Evolutionary conservation across 1,139 yeast species (phyloP).

Genomic region (Eremothecium cymbalariae): DNA sequence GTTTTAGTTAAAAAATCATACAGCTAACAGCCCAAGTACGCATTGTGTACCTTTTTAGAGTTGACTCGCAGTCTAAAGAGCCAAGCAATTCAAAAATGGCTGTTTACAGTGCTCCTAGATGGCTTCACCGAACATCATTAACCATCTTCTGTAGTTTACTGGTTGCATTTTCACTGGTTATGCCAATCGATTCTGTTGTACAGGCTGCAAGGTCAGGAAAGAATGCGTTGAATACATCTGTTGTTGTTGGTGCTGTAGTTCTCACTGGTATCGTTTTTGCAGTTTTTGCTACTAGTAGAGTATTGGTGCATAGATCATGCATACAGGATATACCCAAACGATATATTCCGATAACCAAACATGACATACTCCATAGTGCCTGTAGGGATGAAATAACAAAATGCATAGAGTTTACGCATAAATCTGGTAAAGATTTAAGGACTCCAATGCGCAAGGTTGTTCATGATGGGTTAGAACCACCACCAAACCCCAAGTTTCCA

Average conservation of each 20-base stretch:
- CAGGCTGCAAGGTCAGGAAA: slow-evolving; percentile 52
- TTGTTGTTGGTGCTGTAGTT: slow-evolving; percentile 67
- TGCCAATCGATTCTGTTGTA: slow-evolving; percentile 68
- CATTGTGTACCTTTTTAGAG: no score
- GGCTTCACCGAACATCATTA: slow-evolving; percentile 39
- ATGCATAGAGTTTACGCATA: slow-evolving; percentile 31
- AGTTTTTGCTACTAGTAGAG: slow-evolving; percentile 42
- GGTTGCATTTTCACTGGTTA: slow-evolving; percentile 52
- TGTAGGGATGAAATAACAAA: slow-evolving; percentile 38
- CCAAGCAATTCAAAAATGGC: no score
- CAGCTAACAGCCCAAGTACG: no score
- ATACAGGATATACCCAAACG: slow-evolving; percentile 69
- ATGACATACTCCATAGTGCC: slow-evolving; percentile 50
- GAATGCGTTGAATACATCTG: slow-evolving; percentile 54
- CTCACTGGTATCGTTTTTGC: slow-evolving; percentile 45
- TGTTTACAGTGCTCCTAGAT: slow-evolving; percentile 1
- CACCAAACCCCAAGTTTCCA: slow-evolving; percentile 20
- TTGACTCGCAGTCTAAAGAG: no score
- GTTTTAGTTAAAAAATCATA: no score
- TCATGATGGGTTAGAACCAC: slow-evolving; percentile 31
- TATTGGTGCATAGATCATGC: slow-evolving; percentile 50
- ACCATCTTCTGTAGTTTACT: slow-evolving; percentile 43
- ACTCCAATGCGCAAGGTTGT: slow-evolving; percentile 26
- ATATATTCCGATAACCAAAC: slow-evolving; percentile 56
- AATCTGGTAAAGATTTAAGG: slow-evolving; percentile 26